phyloP scores from a whole-genome alignment of 73 alveolate species.

The Paramecium primaurelia region DNA sequence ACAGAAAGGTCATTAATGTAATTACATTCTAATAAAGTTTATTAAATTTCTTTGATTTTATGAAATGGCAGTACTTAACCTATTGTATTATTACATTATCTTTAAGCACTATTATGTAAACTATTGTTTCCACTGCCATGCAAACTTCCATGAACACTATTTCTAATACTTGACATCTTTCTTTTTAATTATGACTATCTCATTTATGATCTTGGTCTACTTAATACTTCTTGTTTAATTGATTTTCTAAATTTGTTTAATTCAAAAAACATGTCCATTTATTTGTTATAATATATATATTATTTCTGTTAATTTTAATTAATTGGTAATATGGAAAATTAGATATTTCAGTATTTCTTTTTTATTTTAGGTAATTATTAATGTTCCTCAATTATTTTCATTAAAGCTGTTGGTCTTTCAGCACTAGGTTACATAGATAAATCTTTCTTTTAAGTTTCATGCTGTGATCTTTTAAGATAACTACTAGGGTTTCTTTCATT shows the following conservation, averaged over 20 bases:
- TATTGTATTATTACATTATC: neutral
- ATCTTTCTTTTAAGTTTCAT: neutral
- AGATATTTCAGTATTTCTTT: neutral
- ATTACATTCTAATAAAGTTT: neutral
- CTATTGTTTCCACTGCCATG: neutral
- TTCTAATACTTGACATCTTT: neutral
- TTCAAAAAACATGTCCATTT: slow-evolving; percentile 2
- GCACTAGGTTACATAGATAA: neutral
- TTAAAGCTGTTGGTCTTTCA: neutral
- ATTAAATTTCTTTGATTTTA: neutral
- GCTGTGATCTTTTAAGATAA: neutral
- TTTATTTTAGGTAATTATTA: neutral
- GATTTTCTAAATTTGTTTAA: neutral
- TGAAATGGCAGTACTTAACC: neutral
- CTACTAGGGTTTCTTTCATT: neutral
- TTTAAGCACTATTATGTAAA: neutral
- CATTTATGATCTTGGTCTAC: neutral
- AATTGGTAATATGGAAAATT: neutral
- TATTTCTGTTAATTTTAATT: neutral
- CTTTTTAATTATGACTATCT: neutral
- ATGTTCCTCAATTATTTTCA: slow-evolving; percentile 24
- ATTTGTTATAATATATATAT: neutral
- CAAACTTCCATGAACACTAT: neutral
- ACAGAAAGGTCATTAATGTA: neutral
- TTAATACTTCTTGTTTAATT: neutral